Evolutionary conservation across 352 stramenopile genomes (phyloP).

Genomic region (Globisporangium lucens): DNA sequence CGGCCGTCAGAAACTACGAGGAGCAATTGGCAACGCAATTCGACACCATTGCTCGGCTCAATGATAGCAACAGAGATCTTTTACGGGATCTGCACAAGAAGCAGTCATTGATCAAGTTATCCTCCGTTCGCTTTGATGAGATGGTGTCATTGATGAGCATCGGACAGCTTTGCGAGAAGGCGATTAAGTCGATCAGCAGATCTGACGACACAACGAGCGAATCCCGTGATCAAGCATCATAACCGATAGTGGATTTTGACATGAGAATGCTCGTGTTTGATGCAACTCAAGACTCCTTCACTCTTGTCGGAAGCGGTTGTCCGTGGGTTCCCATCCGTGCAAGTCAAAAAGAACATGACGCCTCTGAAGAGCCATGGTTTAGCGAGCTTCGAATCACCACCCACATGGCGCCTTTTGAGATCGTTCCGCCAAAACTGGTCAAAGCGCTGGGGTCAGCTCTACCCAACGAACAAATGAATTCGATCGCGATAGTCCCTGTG

Average conservation of each 20-base stretch:
- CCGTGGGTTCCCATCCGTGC: not conserved
- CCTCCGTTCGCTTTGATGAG: not conserved
- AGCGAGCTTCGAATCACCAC: not conserved
- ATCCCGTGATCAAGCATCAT: not conserved
- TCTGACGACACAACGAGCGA: not conserved
- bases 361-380: not conserved
- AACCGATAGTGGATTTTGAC: not conserved
- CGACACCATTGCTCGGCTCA: not conserved
- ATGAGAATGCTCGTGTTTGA: slow-evolving; percentile 6
- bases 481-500: slow-evolving; percentile 9
- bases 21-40: not conserved
- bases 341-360: no score
- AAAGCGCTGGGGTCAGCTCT: not conserved
- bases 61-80: not conserved
- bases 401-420: slow-evolving; percentile 7
- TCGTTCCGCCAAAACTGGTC: slow-evolving; percentile 1
- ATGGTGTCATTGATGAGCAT: slow-evolving; percentile 7
- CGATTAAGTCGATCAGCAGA: not conserved
- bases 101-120: slow-evolving; percentile 1
- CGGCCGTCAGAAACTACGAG: not conserved
- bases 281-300: not conserved
- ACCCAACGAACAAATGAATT: not conserved
- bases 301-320: not conserved
- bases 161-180: slow-evolving; percentile 13
- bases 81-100: not conserved